phyloP scores from a whole-genome alignment of 768 basidiomycete genomes.

The Tulasnella sp. region DNA sequence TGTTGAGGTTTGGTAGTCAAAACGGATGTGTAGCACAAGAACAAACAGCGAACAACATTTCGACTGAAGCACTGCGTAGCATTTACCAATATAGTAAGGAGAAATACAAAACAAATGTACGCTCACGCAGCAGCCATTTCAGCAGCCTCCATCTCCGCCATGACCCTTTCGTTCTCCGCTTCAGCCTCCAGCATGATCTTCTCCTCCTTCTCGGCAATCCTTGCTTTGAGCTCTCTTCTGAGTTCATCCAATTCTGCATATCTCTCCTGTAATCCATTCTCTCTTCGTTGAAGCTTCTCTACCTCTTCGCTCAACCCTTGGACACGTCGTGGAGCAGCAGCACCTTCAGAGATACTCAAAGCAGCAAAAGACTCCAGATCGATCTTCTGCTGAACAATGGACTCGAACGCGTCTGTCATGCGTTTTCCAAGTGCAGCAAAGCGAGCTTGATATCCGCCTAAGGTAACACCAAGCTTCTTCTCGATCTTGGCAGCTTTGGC shows the following conservation, averaged over 20 bases:
- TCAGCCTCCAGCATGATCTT: constrained; percentile 76
- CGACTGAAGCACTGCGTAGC: no score
- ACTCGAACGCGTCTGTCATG: constrained; percentile 52
- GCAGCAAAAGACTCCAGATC: constrained; percentile 71
- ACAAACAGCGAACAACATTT: no score
- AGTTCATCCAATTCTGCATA: constrained; percentile 77
- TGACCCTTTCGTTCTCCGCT: constrained; percentile 43
- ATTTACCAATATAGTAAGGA: constrained; percentile 2
- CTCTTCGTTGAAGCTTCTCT: constrained; percentile 59
- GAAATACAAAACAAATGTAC: not conserved
- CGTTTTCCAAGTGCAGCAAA: constrained; percentile 52
- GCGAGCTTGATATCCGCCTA: constrained; percentile 86
- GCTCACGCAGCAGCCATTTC: not conserved
- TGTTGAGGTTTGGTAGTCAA: no score
- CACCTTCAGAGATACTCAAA: constrained; percentile 58
- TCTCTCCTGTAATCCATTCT: constrained; percentile 61
- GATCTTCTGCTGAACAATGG: constrained; percentile 48
- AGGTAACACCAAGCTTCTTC: constrained; percentile 74
- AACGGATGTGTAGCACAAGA: no score
- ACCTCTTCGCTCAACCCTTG: constrained; percentile 80
- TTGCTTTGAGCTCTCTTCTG: constrained; percentile 43
- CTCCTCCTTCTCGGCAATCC: constrained; percentile 62
- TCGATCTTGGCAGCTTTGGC: constrained; percentile 71
- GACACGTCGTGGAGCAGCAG: constrained; percentile 63
- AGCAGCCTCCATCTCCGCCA: constrained; percentile 13